A percentile compares a stretch with the other conserved stretches of the same genome.
These are phyloP conservation scores for Achaetomiella virescens DNA, from an alignment of 495 filamentous ascomycete genomes.

Conservation along the genomic window DNA sequence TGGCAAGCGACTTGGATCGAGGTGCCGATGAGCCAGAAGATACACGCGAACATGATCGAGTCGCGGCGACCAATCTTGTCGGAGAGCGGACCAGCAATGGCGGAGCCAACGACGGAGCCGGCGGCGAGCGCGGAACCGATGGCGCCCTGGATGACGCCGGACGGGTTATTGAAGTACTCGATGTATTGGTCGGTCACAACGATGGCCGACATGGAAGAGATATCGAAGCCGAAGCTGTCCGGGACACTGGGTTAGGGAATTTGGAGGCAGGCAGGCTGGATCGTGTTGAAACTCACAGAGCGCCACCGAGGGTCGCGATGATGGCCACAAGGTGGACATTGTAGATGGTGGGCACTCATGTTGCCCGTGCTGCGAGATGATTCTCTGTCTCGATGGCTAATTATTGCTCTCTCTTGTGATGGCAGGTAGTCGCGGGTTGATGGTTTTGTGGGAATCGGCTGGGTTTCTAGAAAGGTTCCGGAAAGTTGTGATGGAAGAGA, in stretches of 20 bases:
- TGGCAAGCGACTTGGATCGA: slow-evolving; percentile 58
- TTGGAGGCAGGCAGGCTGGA: not conserved
- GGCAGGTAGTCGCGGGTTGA: not conserved
- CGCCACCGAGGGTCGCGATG: slow-evolving; percentile 55
- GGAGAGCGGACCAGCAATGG: slow-evolving; percentile 31
- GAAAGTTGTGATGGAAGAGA: no score
- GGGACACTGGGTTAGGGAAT: not conserved
- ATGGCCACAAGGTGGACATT: slow-evolving; percentile 59
- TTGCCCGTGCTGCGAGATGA: not conserved
- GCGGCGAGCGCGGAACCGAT: slow-evolving; percentile 44
- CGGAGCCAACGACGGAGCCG: slow-evolving; percentile 17
- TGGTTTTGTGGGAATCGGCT: no score
- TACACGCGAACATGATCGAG: slow-evolving; percentile 57
- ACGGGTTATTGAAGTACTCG: slow-evolving; percentile 58
- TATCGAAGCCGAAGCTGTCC: slow-evolving; percentile 51
- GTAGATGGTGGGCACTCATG: slow-evolving; percentile 46
- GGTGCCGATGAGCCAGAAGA: slow-evolving; percentile 67
- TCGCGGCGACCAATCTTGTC: slow-evolving; percentile 61
- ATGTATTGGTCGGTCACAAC: slow-evolving; percentile 64
- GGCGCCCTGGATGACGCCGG: slow-evolving; percentile 57
- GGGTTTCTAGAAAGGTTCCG: no score
- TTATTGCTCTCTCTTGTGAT: not conserved
- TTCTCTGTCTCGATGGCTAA: not conserved
- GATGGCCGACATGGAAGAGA: slow-evolving; percentile 55
- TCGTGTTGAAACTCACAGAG: slow-evolving; percentile 37